A percentile compares a stretch with the other conserved stretches of the same genome.
phyloP scores from a whole-genome alignment of 2,329 filamentous ascomycete species.

The Cladosporium velox region DNA sequence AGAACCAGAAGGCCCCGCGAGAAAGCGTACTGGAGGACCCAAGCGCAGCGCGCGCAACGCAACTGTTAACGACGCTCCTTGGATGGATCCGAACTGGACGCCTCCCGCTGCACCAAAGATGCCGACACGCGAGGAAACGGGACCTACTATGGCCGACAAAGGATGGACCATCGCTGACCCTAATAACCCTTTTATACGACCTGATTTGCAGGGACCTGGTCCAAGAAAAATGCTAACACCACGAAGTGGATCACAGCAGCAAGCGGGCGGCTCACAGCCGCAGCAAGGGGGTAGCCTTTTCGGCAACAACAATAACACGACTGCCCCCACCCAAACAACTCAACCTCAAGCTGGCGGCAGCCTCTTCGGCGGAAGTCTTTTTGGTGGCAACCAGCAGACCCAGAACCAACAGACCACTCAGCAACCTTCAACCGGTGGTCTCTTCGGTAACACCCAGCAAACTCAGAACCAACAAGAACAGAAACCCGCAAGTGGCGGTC shows the following conservation, averaged over 20 bases:
- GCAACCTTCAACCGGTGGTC: constrained; percentile 26
- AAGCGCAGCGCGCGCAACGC: not conserved
- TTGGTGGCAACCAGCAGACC: constrained; percentile 27
- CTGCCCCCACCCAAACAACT: constrained; percentile 26
- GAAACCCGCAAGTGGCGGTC: constrained; percentile 20
- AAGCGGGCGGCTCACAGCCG: constrained; percentile 25
- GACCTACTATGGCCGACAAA: not conserved
- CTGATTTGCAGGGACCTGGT: constrained; percentile 5
- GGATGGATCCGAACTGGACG: constrained; percentile 26
- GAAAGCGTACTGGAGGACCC: not conserved
- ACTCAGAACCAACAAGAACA: constrained; percentile 33
- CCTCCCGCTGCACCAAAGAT: constrained; percentile 10
- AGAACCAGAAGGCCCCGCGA: not conserved
- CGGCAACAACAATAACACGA: constrained; percentile 26
- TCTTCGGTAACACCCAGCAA: constrained; percentile 41
- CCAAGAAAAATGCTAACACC: constrained; percentile 17
- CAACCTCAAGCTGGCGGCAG: constrained; percentile 34
- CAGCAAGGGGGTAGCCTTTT: constrained; percentile 30
- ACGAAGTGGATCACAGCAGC: constrained; percentile 24
- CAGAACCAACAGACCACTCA: constrained; percentile 5
- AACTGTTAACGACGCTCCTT: constrained; percentile 31
- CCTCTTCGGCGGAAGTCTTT: constrained; percentile 35
- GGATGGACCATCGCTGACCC: not conserved
- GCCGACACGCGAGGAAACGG: constrained; percentile 8
- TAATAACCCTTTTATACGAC: not conserved